Evolutionary conservation across 768 basidiomycete species (phyloP).

Genomic region (Russula compacta): DNA sequence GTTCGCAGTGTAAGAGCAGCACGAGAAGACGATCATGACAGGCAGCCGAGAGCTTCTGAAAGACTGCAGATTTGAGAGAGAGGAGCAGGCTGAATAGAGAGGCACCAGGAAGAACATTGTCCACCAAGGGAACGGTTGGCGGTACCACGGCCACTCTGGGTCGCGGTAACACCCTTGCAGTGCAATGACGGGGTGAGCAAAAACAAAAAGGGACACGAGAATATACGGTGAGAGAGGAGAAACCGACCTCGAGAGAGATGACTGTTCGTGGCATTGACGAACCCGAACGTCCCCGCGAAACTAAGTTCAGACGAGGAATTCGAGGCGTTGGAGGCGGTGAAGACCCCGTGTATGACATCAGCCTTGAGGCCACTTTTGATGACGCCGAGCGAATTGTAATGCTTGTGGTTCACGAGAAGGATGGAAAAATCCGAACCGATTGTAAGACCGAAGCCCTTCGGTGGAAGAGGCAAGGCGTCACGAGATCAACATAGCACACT

Average conservation of each 20-base stretch:
- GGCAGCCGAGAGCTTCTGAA: constrained; percentile 60
- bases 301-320: constrained; percentile 21
- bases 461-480: neutral
- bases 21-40: constrained; percentile 73
- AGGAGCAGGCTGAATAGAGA: constrained; percentile 62
- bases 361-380: constrained; percentile 24
- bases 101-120: constrained; percentile 70
- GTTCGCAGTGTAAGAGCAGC: constrained; percentile 64
- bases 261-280: constrained; percentile 25
- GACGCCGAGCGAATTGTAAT: constrained; percentile 31
- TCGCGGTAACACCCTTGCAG: constrained; percentile 63
- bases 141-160: constrained; percentile 66
- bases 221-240: neutral
- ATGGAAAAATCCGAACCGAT: constrained; percentile 73
- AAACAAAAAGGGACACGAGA: neutral
- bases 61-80: constrained; percentile 68
- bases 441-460: constrained; percentile 74
- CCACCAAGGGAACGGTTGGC: constrained; percentile 76
- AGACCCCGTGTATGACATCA: constrained; percentile 41
- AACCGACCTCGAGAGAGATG: constrained; percentile 26
- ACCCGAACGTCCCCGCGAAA: constrained; percentile 25
- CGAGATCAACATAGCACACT: neutral
- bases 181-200: neutral
- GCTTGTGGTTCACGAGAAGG: constrained; percentile 55
- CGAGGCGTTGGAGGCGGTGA: constrained; percentile 32